These are phyloP conservation scores for Fusarium citri DNA, from an alignment of 2,329 filamentous ascomycete species.

Conservation along the genomic window DNA sequence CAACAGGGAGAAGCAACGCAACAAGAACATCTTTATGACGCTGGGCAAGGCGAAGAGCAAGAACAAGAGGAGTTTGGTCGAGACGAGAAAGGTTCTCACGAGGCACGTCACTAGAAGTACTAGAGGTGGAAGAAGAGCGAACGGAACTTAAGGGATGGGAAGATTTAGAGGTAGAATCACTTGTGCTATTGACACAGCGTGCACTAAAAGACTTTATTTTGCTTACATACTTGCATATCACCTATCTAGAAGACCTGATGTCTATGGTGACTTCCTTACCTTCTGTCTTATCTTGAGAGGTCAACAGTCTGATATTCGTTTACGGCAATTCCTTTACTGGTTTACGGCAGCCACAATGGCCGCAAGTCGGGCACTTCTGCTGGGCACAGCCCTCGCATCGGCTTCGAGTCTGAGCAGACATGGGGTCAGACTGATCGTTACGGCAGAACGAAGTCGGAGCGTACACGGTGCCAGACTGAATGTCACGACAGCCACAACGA, in stretches of 20 bases:
- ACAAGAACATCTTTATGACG: slow-evolving; percentile 99
- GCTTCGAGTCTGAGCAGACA: background rate
- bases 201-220: slow-evolving; percentile 26
- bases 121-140: slow-evolving; percentile 83
- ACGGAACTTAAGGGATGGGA: slow-evolving; percentile 56
- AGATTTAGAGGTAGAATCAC: slow-evolving; percentile 17
- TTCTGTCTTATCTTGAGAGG: background rate
- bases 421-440: background rate
- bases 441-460: background rate
- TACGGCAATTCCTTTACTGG: background rate
- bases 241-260: background rate
- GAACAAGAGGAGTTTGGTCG: slow-evolving; percentile 91
- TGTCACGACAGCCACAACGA: background rate
- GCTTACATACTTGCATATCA: background rate
- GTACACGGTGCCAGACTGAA: background rate
- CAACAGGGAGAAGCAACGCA: slow-evolving; percentile 94
- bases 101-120: slow-evolving; percentile 87
- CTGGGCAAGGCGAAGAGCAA: slow-evolving; percentile 95
- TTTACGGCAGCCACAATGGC: background rate
- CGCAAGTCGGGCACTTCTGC: background rate
- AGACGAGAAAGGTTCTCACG: slow-evolving; percentile 83
- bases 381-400: background rate
- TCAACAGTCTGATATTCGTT: background rate
- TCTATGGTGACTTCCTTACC: background rate
- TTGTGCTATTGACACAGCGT: slow-evolving; percentile 33